Evolutionary conservation across 495 filamentous ascomycete species (phyloP).

Genomic region (Trichoderma reesei): DNA sequence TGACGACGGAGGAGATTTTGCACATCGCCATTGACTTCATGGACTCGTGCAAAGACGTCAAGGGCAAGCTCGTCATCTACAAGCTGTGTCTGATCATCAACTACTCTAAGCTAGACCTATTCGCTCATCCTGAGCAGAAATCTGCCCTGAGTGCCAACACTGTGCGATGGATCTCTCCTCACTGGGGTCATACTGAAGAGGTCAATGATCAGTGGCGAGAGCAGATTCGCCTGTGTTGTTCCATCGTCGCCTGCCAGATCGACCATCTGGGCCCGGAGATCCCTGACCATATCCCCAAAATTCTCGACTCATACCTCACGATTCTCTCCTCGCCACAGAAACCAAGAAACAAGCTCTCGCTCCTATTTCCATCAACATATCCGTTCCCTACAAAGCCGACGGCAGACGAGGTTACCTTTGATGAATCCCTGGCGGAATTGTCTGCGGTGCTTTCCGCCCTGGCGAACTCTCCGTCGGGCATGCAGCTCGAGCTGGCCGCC

Average conservation of each 20-base stretch:
- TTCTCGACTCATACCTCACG: constrained; percentile 77
- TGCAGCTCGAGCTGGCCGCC: constrained; percentile 54
- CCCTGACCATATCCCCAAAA: constrained; percentile 80
- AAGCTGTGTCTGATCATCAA: constrained; percentile 89
- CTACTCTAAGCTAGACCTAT: constrained; percentile 69
- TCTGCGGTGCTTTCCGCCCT: constrained; percentile 78
- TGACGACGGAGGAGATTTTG: constrained; percentile 76
- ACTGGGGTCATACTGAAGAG: constrained; percentile 71
- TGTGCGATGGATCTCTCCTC: constrained; percentile 80
- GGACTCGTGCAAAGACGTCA: constrained; percentile 78
- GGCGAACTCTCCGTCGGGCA: constrained; percentile 56
- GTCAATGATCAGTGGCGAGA: constrained; percentile 83
- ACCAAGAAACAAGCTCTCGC: constrained; percentile 60
- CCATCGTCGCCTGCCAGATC: constrained; percentile 77
- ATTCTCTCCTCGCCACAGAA: constrained; percentile 55
- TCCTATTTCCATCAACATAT: constrained; percentile 83
- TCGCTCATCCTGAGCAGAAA: constrained; percentile 64
- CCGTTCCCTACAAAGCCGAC: constrained; percentile 74
- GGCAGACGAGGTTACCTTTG: constrained; percentile 53
- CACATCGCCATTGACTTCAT: constrained; percentile 89
- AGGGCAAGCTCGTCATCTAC: constrained; percentile 89
- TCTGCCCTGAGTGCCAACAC: constrained; percentile 69
- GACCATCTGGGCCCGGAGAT: constrained; percentile 68
- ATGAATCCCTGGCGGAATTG: constrained; percentile 84
- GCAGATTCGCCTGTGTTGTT: constrained; percentile 85